A percentile compares a stretch with the other conserved stretches of the same genome.
phyloP scores from a whole-genome alignment of 805 yeast genomes.

The Hermanozyma aechmeae region DNA sequence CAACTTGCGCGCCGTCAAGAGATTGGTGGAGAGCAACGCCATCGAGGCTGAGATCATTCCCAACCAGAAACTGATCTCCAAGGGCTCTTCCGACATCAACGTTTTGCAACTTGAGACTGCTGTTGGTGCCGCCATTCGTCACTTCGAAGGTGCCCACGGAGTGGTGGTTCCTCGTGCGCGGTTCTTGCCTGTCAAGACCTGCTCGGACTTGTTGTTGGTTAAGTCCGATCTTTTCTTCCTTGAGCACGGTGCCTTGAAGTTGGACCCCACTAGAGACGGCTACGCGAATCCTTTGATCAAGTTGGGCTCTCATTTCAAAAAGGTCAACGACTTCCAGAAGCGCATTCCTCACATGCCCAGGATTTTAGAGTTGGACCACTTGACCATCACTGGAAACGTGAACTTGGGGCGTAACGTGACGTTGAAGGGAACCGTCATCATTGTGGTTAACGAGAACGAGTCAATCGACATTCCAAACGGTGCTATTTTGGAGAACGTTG shows the following conservation, averaged over 20 bases:
- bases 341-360: slow-evolving; percentile 94
- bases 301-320: slow-evolving; percentile 93
- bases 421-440: slow-evolving; percentile 93
- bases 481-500: slow-evolving; percentile 88
- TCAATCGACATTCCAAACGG: slow-evolving; percentile 97
- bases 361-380: slow-evolving; percentile 92
- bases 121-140: slow-evolving; percentile 97
- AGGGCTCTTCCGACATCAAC: slow-evolving; percentile 68
- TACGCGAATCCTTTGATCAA: slow-evolving; percentile 91
- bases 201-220: slow-evolving; percentile 88
- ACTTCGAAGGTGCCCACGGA: slow-evolving; percentile 92
- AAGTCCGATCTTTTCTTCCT: slow-evolving; percentile 89
- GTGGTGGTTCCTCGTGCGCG: slow-evolving; percentile 97
- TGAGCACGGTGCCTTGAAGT: slow-evolving; percentile 82
- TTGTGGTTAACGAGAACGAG: slow-evolving; percentile 95
- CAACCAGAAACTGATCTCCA: slow-evolving; percentile 74
- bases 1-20: slow-evolving; percentile 87
- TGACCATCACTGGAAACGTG: slow-evolving; percentile 96
- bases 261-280: slow-evolving; percentile 80
- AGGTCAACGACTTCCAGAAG: slow-evolving; percentile 81
- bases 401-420: slow-evolving; percentile 81
- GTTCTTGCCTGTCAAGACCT: slow-evolving; percentile 96
- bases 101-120: slow-evolving; percentile 97
- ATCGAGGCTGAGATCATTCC: slow-evolving; percentile 93
- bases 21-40: slow-evolving; percentile 75